Evolutionary conservation across 495 filamentous ascomycete genomes (phyloP), one percentile per base, ranked within the genome.

Genomic region (Aspergillus haitiensis): DNA sequence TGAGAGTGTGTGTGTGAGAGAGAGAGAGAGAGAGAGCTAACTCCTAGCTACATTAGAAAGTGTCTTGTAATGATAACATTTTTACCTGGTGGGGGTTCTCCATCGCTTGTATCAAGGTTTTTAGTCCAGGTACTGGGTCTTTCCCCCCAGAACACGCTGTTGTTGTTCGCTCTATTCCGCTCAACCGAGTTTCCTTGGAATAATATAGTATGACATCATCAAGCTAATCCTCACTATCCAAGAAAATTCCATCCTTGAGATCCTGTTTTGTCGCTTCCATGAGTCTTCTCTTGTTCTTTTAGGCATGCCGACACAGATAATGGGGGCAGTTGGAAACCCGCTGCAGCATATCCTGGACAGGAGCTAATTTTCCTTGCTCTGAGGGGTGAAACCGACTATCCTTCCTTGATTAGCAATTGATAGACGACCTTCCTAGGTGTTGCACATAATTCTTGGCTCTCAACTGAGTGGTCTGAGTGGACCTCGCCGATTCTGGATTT

Each of bases 401-500:
- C 60, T 55, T 21, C 21, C 21, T 27, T 27, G 58, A 45, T 40
- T 34, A 47, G 52, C 21, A 51, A 53, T 50, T 40, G 42, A 50
- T 52, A 50, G 35, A 42, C 49, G 15, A 39, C 32, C 18, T 27
- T 27, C 21, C 21, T 27, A 55, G 42, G 55, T 12, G 45, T 46
- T 33, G 61, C 39, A 51, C 40, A 45, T 53, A 10, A 39, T 32
- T 50, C 61, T 63, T 56, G 52, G 51, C 47, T 59, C 50, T 32
- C 39, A 47, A 27, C 18, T 49, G 6, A 35, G 47, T 39, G 37
- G 46, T 40, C 34, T 53, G 21, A 33, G 48, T 52, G 52, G 50
- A 33, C 40, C 50, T 49, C 13, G 42, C 32, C 33, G 42, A 54
- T 60, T 48, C 15, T 40, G 57, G 40, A 51, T 8, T 54, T 8